phyloP scores from a whole-genome alignment of 1,139 yeast species.

The Wickerhamomyces sp. region DNA sequence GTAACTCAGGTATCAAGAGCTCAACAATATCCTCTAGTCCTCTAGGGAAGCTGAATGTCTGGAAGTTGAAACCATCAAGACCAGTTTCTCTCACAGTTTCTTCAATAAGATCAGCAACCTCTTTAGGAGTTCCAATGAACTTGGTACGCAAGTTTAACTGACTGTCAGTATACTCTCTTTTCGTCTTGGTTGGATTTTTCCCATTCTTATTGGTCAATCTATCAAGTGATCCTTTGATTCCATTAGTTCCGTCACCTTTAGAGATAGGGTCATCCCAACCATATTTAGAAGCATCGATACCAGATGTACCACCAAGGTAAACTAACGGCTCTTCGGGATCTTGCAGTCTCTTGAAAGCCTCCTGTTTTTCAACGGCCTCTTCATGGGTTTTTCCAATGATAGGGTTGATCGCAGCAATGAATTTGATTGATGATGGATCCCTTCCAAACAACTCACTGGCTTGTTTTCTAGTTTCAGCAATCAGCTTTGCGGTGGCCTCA shows the following conservation, averaged over 20 bases:
- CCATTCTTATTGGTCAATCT: neutral
- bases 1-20: conserved; percentile 32
- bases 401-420: conserved; percentile 30
- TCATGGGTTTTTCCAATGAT: conserved; percentile 34
- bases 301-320: conserved; percentile 33
- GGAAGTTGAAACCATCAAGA: conserved; percentile 35
- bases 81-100: conserved; percentile 32
- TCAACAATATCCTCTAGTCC: conserved; percentile 33
- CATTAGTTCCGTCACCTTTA: conserved; percentile 13
- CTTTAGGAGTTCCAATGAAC: conserved; percentile 15
- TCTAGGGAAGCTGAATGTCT: conserved; percentile 31
- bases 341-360: conserved; percentile 30
- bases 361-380: conserved; percentile 30
- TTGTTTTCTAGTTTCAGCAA: conserved; percentile 28
- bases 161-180: conserved; percentile 10
- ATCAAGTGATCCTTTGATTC: conserved; percentile 21
- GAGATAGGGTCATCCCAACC: neutral
- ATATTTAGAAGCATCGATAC: conserved; percentile 28
- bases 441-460: conserved; percentile 33
- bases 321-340: conserved; percentile 30
- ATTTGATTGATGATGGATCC: conserved; percentile 32
- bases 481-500: conserved; percentile 23
- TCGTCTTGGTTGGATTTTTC: conserved; percentile 7
- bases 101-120: conserved; percentile 27
- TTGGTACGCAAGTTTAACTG: no score